Evolutionary conservation across 73 alveolate genomes (phyloP), one percentile per base, ranked within the genome.

Genomic region (Paramecium octaurelia): DNA sequence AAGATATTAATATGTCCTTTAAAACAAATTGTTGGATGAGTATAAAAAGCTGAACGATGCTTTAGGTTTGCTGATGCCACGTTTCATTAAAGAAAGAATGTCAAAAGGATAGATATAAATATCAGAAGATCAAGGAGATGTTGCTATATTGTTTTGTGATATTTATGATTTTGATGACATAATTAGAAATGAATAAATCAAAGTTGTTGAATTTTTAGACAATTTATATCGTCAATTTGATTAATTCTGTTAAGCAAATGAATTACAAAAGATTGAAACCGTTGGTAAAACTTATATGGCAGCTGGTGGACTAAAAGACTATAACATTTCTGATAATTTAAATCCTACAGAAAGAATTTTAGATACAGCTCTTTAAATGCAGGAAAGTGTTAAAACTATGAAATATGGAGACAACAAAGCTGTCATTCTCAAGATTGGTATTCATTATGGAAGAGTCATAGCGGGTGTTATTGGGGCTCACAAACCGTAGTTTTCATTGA

Each of bases 391-490:
- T 34, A 54, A 88, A 48, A 69, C 83, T 4, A 71, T 90, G 57
- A 46, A 57, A 29, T 93, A 69, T 18, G 91, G 88, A 48, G 58
- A 91, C 16, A 93, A 93, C 14, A 43, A 57, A 92, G 93, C 80
- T 73, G 92, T 40, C 91, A 83, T 86, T 29, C 99, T 98, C 27
- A 98, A 97, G 93, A 98, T 98, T 21, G 99, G 99, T n/a, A 97
- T 98, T 35, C 98, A 98, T 93, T 96, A 95, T 88, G 99, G 99
- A 23, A 92, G 95, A 76, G 99, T 98, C 1, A 97, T 97, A 48
- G 97, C 99, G 8, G 99, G 99, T 12, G 99, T 98, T 59, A 98
- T 98, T 1, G 99, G 99, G 1, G 98, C 97, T n/a, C 99, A 96
- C 70, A 98, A 98, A 46, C 99, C 99, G 4, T 96, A 98, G 91